phyloP scores from a whole-genome alignment of 768 basidiomycete genomes.

The Hygrophorus russula region DNA sequence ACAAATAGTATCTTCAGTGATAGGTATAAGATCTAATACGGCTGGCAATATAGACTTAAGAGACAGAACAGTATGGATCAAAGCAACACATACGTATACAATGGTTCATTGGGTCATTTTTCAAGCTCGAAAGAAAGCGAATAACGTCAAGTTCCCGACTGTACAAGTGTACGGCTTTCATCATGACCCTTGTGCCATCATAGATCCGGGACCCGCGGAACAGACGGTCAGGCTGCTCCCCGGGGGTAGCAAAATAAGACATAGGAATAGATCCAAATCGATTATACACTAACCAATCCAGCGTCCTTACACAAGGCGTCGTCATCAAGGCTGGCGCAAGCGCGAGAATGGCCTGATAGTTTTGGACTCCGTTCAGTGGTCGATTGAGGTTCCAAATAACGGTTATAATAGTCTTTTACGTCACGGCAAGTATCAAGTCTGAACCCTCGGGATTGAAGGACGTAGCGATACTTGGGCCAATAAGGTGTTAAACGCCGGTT shows the following conservation, averaged over 20 bases:
- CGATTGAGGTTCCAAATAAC: constrained; percentile 6
- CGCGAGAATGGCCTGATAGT: constrained; percentile 22
- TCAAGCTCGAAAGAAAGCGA: constrained; percentile 41
- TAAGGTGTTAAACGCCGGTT: constrained; percentile 50
- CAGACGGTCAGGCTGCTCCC: constrained; percentile 55
- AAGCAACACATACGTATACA: constrained; percentile 50
- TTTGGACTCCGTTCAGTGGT: background rate
- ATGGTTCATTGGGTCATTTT: constrained; percentile 58
- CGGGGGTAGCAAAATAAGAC: constrained; percentile 1
- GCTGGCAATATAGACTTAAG: constrained; percentile 28
- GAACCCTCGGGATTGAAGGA: constrained; percentile 42
- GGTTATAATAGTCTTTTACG: constrained; percentile 31
- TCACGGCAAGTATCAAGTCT: constrained; percentile 60
- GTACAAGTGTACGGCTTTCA: constrained; percentile 55
- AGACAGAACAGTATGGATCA: constrained; percentile 1
- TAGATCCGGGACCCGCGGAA: constrained; percentile 51
- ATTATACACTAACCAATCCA: constrained; percentile 43
- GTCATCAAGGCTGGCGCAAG: constrained; percentile 30
- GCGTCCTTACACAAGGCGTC: constrained; percentile 59
- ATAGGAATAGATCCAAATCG: background rate
- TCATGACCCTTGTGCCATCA: constrained; percentile 43
- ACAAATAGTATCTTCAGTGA: constrained; percentile 36
- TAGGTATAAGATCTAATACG: constrained; percentile 50
- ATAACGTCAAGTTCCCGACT: constrained; percentile 58
- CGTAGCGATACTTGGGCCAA: constrained; percentile 45